Percentiles rank a stretch among this genome's conserved stretches.
Conservation (phyloP, 2,329 filamentous ascomycete genomes). For the Fusarium sacchari region DNA sequence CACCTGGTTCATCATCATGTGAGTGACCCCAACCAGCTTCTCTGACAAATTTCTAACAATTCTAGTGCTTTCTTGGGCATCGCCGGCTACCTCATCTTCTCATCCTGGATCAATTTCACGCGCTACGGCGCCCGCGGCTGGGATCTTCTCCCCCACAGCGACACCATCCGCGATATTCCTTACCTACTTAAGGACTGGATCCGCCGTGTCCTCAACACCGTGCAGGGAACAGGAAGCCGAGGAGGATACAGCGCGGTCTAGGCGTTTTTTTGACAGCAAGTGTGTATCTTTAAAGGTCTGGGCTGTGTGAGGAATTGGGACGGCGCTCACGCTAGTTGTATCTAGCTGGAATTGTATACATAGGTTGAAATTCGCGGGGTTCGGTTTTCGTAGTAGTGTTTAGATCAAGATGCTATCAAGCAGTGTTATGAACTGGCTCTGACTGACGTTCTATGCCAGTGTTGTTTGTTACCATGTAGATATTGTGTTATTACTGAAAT, state of each 20-base stretch:
- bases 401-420: conserved; percentile 24
- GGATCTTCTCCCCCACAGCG: conserved; percentile 93
- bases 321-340: conserved; percentile 43
- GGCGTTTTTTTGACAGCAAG: conserved; percentile 27
- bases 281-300: conserved; percentile 2
- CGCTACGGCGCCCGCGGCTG: conserved; percentile 94
- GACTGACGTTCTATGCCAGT: neutral
- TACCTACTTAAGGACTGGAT: conserved; percentile 92
- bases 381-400: conserved; percentile 32
- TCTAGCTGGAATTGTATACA: conserved; percentile 42
- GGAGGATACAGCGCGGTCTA: conserved; percentile 96
- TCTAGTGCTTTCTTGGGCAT: conserved; percentile 83
- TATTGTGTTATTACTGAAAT: neutral
- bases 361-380: conserved; percentile 23
- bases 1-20: conserved; percentile 96
- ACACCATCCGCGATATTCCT: conserved; percentile 90
- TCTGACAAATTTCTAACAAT: conserved; percentile 34
- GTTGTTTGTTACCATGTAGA: neutral
- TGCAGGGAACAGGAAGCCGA: conserved; percentile 84
- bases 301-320: conserved; percentile 6
- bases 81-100: conserved; percentile 94
- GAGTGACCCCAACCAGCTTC: conserved; percentile 52
- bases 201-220: conserved; percentile 80
- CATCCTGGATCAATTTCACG: conserved; percentile 99
- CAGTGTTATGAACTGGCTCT: neutral